Percentiles rank a stretch among this genome's conserved stretches.
Conservation (phyloP, 2,329 filamentous ascomycete species). For the Arthroderma sp. region DNA sequence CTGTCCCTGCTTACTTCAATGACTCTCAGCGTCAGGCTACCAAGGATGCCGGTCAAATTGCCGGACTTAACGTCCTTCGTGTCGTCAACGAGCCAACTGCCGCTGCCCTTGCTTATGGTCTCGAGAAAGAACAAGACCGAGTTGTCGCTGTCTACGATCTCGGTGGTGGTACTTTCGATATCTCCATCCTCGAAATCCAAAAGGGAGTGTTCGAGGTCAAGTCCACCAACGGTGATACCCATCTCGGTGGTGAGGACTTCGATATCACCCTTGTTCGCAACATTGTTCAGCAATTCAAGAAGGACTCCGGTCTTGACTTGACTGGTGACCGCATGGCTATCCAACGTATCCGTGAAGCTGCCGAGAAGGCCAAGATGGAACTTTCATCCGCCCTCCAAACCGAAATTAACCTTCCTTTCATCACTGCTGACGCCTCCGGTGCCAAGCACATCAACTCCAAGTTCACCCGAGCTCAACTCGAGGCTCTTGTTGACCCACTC, state of each 20-base stretch:
- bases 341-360: slow-evolving; percentile 95
- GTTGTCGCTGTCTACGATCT: slow-evolving; percentile 94
- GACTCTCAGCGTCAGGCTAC: slow-evolving; percentile 95
- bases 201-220: slow-evolving; percentile 98
- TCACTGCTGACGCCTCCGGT: slow-evolving; percentile 87
- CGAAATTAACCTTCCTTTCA: slow-evolving; percentile 97
- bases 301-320: slow-evolving; percentile 81
- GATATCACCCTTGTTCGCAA: slow-evolving; percentile 90
- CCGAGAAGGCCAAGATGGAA: slow-evolving; percentile 99
- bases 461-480: slow-evolving; percentile 82
- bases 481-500: slow-evolving; percentile 81
- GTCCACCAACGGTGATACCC: slow-evolving; percentile 97
- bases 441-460: slow-evolving; percentile 98
- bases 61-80: slow-evolving; percentile 90
- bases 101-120: slow-evolving; percentile 86
- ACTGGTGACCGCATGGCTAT: slow-evolving; percentile 93
- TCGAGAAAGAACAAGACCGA: slow-evolving; percentile 85
- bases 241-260: slow-evolving; percentile 96
- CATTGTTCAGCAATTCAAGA: slow-evolving; percentile 93
- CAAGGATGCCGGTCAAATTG: slow-evolving; percentile 94
- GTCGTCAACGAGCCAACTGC: slow-evolving; percentile 97
- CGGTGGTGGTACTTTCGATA: slow-evolving; percentile 98
- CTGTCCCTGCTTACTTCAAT: slow-evolving; percentile 97
- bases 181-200: slow-evolving; percentile 93
- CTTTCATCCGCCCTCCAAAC: slow-evolving; percentile 89